Percentiles rank a stretch among this genome's conserved stretches.
Conservation (phyloP, 345 rosid species). For the Ailanthus altissimus region DNA sequence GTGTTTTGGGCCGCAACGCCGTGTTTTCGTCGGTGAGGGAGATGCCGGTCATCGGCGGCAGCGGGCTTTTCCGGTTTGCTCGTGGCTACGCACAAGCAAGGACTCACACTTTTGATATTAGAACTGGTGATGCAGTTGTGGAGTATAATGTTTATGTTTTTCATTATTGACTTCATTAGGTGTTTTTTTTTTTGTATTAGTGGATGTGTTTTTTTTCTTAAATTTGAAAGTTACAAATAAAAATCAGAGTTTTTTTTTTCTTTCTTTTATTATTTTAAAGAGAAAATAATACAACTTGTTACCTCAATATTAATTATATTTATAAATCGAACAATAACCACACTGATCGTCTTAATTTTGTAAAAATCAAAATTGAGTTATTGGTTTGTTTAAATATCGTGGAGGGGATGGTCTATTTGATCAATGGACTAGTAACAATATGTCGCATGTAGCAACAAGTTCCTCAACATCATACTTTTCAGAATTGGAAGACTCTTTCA, state of each 20-base stretch:
- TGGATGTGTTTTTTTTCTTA: not conserved
- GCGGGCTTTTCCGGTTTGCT: conserved; percentile 34
- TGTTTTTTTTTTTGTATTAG: not conserved
- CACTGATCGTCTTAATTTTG: no score
- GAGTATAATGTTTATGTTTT: conserved; percentile 34
- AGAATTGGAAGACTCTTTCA: no score
- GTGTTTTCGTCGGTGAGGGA: conserved; percentile 23
- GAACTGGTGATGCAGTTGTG: conserved; percentile 27
- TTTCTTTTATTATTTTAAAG: no score
- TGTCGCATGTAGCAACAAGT: no score
- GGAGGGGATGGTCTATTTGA: no score
- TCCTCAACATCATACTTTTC: no score
- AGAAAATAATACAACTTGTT: no score
- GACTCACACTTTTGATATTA: conserved; percentile 23
- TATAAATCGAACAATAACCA: no score
- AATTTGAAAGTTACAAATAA: not conserved
- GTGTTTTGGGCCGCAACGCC: conserved; percentile 30
- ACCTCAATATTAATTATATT: no score
- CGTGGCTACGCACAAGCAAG: conserved; percentile 36
- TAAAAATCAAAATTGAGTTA: no score
- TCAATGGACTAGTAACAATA: no score
- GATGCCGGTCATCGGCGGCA: conserved; percentile 36
- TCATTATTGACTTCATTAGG: conserved; percentile 21
- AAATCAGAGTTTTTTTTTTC: not conserved
- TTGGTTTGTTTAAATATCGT: no score